Evolutionary conservation across 139 green algal genomes (phyloP), one percentile per base, ranked within the genome.

Genomic region (Pseudopediastrum boryanum): DNA sequence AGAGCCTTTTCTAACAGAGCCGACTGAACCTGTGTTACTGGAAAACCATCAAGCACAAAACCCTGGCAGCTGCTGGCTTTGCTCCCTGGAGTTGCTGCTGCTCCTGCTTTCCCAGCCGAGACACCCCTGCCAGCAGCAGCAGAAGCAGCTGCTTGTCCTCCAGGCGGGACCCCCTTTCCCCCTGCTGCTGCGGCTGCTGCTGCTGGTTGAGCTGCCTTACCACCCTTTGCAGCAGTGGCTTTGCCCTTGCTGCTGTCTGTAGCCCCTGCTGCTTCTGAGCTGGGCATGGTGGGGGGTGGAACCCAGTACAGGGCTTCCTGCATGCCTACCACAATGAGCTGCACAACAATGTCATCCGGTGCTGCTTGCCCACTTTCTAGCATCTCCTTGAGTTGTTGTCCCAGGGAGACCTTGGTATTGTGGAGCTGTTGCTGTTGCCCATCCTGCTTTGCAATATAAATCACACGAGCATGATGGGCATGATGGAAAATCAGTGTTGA

Each of bases 11-110:
- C 92, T 41, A 96, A 82, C 61, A 89, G 71, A 42, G 62, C 71
- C 16, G 92, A 86, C 82, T 95, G 86, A 4, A 33, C 71, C 3
- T 38, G 56, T 41, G 80, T 93, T 38, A 74, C 71, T 1, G 92
- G 92, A 83, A 92, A 96, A 31, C 90, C 92, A 46, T 94, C 90
- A 36, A 94, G 50, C 2, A 94, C 84, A 83, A 93, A 96, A 36
- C 92, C 92, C 61, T 88, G 88, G 13, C 59, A 6, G 13, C 13
- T 29, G 44, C 48, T 38, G 38, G n/a, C 54, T 8, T 25, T 25
- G 54, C 54, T 46, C n/a, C 71, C 71, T 51, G 10, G 29, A 38
- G 35, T 16, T 25, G 62, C 74, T 35, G 63, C 63, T 2, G 64
- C 59, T 51, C 38, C 54, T 63, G 42, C 58, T 29, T 0, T 21